phyloP scores from a whole-genome alignment of 2,329 filamentous ascomycete genomes.

The Sclerotinia glacialis region DNA sequence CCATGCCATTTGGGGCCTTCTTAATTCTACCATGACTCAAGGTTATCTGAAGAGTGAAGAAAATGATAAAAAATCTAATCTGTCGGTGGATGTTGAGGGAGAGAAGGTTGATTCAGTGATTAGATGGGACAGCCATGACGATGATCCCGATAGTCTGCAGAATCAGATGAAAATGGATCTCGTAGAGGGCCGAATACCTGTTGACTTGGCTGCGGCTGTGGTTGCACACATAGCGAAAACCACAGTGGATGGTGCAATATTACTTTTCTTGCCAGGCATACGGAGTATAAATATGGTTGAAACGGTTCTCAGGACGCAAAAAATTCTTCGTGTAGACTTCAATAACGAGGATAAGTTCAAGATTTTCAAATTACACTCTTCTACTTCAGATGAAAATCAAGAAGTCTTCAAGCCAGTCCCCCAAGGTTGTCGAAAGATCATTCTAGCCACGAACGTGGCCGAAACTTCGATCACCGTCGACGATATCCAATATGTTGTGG shows the following conservation, averaged over 20 bases:
- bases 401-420: conserved; percentile 77
- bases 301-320: conserved; percentile 64
- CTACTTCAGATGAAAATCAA: conserved; percentile 79
- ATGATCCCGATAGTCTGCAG: conserved; percentile 7
- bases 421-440: conserved; percentile 78
- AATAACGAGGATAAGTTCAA: conserved; percentile 71
- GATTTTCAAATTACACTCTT: conserved; percentile 86
- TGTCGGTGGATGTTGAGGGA: not conserved
- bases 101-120: conserved; percentile 4
- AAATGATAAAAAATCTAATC: not conserved
- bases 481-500: conserved; percentile 90
- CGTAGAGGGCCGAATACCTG: conserved; percentile 59
- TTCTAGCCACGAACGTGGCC: conserved; percentile 92
- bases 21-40: not conserved
- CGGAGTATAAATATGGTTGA: conserved; percentile 82
- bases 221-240: conserved; percentile 79
- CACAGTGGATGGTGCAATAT: conserved; percentile 75
- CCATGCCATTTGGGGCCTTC: not conserved
- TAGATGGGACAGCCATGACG: not conserved
- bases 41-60: conserved; percentile 3
- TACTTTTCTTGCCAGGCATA: conserved; percentile 89
- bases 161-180: conserved; percentile 41
- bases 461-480: conserved; percentile 98
- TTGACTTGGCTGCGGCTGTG: conserved; percentile 76
- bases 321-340: conserved; percentile 60